These are phyloP conservation scores for Trypanosoma grayi DNA, from an alignment of 208 protist species.

Conservation along the genomic window DNA sequence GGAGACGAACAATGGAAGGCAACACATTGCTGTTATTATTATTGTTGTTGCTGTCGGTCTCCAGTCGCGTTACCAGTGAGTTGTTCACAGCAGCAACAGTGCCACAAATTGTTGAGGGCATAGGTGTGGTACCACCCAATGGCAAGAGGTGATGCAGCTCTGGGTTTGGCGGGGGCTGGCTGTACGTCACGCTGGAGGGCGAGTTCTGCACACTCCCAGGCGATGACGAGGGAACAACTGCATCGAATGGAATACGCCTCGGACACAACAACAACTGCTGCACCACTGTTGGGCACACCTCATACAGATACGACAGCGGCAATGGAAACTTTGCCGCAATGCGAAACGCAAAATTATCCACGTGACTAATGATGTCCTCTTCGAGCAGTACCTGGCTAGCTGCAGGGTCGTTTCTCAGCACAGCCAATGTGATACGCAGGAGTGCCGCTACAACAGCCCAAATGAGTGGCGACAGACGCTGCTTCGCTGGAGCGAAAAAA, in stretches of 20 bases:
- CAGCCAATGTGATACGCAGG: conserved; percentile 33
- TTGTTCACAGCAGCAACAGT: background rate
- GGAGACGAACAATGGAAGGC: conserved; percentile 8
- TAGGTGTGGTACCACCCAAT: background rate
- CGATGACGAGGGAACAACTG: conserved; percentile 3
- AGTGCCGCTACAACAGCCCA: conserved; percentile 32
- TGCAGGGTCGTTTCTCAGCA: conserved; percentile 39
- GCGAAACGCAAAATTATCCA: conserved; percentile 44
- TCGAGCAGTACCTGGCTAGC: conserved; percentile 47
- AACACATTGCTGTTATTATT: conserved; percentile 5
- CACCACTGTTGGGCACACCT: conserved; percentile 25
- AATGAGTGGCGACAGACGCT: conserved; percentile 15
- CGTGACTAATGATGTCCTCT: conserved; percentile 26
- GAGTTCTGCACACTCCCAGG: background rate
- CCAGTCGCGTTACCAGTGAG: background rate
- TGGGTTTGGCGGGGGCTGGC: background rate
- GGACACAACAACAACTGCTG: conserved; percentile 14
- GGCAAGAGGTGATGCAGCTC: conserved; percentile 12
- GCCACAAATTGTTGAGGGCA: background rate
- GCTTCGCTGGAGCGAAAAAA: conserved; percentile 9
- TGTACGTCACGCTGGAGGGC: background rate
- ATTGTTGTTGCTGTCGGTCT: background rate
- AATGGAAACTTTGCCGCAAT: conserved; percentile 40
- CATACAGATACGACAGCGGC: conserved; percentile 45
- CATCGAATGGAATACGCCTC: conserved; percentile 10